Percentiles rank a stretch among this genome's conserved stretches.
Evolutionary conservation across 2,329 filamentous ascomycete species (phyloP).

Genomic region (Aspergillus sp.): DNA sequence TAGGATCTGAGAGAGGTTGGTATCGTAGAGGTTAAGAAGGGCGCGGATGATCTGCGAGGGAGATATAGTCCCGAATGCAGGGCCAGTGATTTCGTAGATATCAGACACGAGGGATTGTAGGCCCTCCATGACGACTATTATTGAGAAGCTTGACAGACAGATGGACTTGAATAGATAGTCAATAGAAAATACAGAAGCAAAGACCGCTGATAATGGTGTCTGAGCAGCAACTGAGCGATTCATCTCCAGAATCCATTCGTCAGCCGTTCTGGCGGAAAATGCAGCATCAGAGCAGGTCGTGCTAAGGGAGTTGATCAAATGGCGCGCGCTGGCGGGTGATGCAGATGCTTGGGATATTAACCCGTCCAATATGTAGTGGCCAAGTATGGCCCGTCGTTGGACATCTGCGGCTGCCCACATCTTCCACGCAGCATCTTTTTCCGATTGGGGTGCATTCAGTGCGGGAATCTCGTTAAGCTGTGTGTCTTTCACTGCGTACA

Average conservation of each 20-base stretch:
- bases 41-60: slow-evolving; percentile 4
- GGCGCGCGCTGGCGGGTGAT: slow-evolving; percentile 12
- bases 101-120: slow-evolving; percentile 10
- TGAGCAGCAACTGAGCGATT: background rate
- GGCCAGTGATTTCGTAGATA: slow-evolving; percentile 4
- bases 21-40: slow-evolving; percentile 7
- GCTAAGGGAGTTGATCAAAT: slow-evolving; percentile 13
- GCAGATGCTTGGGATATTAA: slow-evolving; percentile 16
- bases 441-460: slow-evolving; percentile 1
- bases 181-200: slow-evolving; percentile 1
- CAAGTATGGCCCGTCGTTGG: slow-evolving; percentile 13
- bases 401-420: slow-evolving; percentile 12
- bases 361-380: slow-evolving; percentile 15
- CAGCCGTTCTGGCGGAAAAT: slow-evolving; percentile 11
- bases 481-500: slow-evolving; percentile 7
- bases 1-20: slow-evolving; percentile 1
- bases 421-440: slow-evolving; percentile 9
- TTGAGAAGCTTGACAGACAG: slow-evolving; percentile 5
- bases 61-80: slow-evolving; percentile 5
- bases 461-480: background rate
- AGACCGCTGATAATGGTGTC: slow-evolving; percentile 3
- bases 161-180: slow-evolving; percentile 2
- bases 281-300: slow-evolving; percentile 11
- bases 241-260: slow-evolving; percentile 13
- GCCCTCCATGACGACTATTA: slow-evolving; percentile 9